Conservation (phyloP, 805 yeast species). For the Aciculoconidium aculeatum region DNA sequence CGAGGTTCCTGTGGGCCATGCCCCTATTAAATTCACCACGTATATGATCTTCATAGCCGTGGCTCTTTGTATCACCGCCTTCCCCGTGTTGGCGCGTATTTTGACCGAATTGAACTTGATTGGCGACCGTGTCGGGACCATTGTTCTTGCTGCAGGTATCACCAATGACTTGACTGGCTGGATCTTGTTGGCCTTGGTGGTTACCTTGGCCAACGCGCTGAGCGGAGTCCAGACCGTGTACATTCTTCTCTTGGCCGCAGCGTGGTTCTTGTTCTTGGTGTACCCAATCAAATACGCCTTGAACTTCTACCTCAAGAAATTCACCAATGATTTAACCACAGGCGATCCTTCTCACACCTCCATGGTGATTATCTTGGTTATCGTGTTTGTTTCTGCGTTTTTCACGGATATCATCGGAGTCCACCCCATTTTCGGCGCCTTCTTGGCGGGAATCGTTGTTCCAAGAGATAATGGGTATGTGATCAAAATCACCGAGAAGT, state of each 20-base stretch:
- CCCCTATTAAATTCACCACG: slow-evolving; percentile 54
- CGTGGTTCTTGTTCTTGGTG: slow-evolving; percentile 59
- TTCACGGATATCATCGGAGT: slow-evolving; percentile 82
- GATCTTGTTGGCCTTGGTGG: slow-evolving; percentile 70
- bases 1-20: slow-evolving; percentile 15
- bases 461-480: slow-evolving; percentile 76
- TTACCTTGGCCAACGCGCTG: slow-evolving; percentile 69
- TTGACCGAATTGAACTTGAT: slow-evolving; percentile 66
- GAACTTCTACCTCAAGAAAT: slow-evolving; percentile 36
- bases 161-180: slow-evolving; percentile 77
- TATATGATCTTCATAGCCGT: slow-evolving; percentile 78
- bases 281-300: slow-evolving; percentile 52
- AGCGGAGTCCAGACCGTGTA: slow-evolving; percentile 65
- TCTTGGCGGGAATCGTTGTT: slow-evolving; percentile 66
- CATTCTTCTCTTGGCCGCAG: slow-evolving; percentile 58
- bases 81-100: slow-evolving; percentile 78
- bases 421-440: slow-evolving; percentile 83
- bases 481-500: slow-evolving; percentile 60
- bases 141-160: slow-evolving; percentile 79
- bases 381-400: slow-evolving; percentile 64
- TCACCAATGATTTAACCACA: slow-evolving; percentile 50
- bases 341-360: slow-evolving; percentile 60
- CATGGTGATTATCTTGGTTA: slow-evolving; percentile 47
- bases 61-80: slow-evolving; percentile 80
- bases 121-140: slow-evolving; percentile 63